Evolutionary conservation across 2,329 filamentous ascomycete genomes (phyloP).

Genomic region (Cercospora beticola): DNA sequence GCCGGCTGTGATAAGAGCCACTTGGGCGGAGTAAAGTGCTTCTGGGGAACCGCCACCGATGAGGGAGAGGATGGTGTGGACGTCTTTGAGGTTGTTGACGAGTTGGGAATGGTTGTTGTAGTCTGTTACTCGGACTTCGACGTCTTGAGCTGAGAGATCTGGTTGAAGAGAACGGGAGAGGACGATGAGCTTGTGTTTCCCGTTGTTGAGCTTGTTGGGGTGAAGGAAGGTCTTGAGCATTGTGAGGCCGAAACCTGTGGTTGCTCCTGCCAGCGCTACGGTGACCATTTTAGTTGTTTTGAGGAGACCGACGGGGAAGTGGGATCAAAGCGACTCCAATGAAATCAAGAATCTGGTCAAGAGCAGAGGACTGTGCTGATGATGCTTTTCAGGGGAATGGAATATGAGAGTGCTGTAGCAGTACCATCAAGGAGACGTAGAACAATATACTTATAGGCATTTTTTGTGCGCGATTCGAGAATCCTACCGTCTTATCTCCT

Average conservation of each 20-base stretch:
- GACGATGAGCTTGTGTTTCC: conserved; percentile 29
- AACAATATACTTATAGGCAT: neutral
- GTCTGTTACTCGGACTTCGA: conserved; percentile 32
- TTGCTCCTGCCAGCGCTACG: conserved; percentile 34
- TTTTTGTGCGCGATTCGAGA: neutral
- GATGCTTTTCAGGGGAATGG: no score
- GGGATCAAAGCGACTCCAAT: no score
- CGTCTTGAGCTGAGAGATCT: conserved; percentile 20
- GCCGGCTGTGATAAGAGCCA: conserved; percentile 56
- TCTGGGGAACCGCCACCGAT: conserved; percentile 25
- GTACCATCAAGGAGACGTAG: neutral
- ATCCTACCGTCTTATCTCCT: neutral
- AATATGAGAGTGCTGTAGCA: neutral
- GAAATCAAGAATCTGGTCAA: no score
- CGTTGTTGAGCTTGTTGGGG: conserved; percentile 17
- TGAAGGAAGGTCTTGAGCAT: conserved; percentile 30
- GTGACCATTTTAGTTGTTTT: conserved; percentile 26
- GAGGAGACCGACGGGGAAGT: no score
- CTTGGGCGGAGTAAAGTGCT: conserved; percentile 41
- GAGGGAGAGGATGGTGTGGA: conserved; percentile 36
- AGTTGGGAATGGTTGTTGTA: conserved; percentile 30
- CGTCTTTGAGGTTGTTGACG: conserved; percentile 26
- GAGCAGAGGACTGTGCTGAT: no score
- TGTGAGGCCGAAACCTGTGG: conserved; percentile 34
- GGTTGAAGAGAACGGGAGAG: conserved; percentile 33